A percentile compares a stretch with the other conserved stretches of the same genome.
Evolutionary conservation across 2,329 filamentous ascomycete genomes (phyloP).

Genomic region (Myriosclerotinia scirpicola): DNA sequence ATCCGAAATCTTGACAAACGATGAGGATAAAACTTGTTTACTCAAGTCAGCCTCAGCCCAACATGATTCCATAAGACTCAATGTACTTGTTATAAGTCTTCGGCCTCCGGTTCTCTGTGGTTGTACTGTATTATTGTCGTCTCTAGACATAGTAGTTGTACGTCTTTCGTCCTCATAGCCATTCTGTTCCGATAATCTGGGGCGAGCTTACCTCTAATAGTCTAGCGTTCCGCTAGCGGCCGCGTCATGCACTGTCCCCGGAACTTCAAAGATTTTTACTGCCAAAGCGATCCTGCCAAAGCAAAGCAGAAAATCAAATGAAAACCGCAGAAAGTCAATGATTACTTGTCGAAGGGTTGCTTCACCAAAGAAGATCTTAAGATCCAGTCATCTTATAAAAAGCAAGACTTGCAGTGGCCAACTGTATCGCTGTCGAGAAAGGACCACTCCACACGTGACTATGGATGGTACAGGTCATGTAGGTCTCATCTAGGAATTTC

Average conservation of each 20-base stretch:
- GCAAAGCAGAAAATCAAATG: not conserved
- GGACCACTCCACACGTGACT: conserved; percentile 19
- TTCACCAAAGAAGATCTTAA: not conserved
- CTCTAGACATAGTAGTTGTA: too few relatives aligned
- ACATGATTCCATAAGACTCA: too few relatives aligned
- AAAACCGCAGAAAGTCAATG: conserved; percentile 7
- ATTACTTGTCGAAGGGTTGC: conserved; percentile 1
- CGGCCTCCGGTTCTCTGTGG: too few relatives aligned
- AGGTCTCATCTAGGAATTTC: not conserved
- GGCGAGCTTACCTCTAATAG: not conserved
- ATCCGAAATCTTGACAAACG: too few relatives aligned
- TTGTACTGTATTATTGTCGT: too few relatives aligned
- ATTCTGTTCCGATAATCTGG: too few relatives aligned
- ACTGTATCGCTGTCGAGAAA: conserved; percentile 8
- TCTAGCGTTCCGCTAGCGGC: not conserved
- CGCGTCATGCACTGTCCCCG: not conserved
- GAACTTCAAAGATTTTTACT: not conserved
- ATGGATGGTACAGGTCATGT: conserved; percentile 24
- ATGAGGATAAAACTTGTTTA: too few relatives aligned
- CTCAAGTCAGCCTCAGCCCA: too few relatives aligned
- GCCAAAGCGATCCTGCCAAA: not conserved
- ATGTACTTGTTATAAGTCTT: too few relatives aligned
- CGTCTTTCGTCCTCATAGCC: too few relatives aligned
- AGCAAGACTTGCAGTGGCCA: conserved; percentile 14
- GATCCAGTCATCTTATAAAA: not conserved